These are phyloP conservation scores for Staphylotrichum longicolle DNA, from an alignment of 495 filamentous ascomycete species.

Conservation along the genomic window DNA sequence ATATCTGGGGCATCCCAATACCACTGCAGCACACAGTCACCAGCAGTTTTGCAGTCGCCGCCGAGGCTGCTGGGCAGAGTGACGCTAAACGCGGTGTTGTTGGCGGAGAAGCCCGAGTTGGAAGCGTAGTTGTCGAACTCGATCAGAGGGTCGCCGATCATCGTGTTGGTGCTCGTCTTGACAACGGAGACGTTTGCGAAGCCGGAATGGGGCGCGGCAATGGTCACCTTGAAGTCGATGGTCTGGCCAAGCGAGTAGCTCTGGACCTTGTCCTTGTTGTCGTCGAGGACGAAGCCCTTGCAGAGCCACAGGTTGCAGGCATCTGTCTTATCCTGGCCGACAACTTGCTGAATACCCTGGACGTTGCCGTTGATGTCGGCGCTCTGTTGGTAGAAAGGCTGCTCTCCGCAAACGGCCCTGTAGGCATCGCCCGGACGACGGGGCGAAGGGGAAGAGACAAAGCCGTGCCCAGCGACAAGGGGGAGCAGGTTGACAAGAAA, in stretches of 20 bases:
- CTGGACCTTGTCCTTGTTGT: constrained; percentile 63
- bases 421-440: constrained; percentile 1
- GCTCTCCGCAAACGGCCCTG: constrained; percentile 5
- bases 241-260: constrained; percentile 57
- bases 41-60: constrained; percentile 7
- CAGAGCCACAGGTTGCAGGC: constrained; percentile 46
- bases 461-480: neutral
- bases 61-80: constrained; percentile 51
- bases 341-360: constrained; percentile 11
- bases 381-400: constrained; percentile 10
- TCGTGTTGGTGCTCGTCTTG: constrained; percentile 55
- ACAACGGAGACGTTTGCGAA: constrained; percentile 67
- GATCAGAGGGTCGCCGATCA: constrained; percentile 55
- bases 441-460: constrained; percentile 5
- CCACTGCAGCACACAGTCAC: constrained; percentile 18
- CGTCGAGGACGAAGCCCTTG: constrained; percentile 65
- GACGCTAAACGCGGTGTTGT: constrained; percentile 62
- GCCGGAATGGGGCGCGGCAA: constrained; percentile 60
- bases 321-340: constrained; percentile 10
- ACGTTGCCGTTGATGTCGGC: constrained; percentile 12
- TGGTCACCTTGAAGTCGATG: constrained; percentile 51
- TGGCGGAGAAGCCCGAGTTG: constrained; percentile 41
- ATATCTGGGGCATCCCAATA: constrained; percentile 7
- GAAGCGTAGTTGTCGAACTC: constrained; percentile 50
- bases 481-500: constrained; percentile 4